Evolutionary conservation across 1,284 basidiomycete genomes (phyloP).

Genomic region (Marasmius sp.): DNA sequence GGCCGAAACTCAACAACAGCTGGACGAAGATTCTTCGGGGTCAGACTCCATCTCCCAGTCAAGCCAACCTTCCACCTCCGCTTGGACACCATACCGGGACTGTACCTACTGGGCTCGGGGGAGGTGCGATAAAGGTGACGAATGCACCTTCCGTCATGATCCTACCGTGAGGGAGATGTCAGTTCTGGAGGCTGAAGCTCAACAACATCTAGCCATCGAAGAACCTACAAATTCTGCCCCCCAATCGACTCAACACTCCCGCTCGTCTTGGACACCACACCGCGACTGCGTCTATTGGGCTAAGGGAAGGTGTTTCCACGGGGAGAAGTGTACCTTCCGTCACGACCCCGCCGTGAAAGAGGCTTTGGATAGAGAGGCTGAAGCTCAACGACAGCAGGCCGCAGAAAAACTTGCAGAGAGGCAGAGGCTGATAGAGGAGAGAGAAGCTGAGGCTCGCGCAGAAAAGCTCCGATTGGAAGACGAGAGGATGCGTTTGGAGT

Average conservation of each 20-base stretch:
- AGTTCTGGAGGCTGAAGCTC: conserved; percentile 1
- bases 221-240: neutral
- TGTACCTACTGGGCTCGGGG: conserved; percentile 25
- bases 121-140: conserved; percentile 21
- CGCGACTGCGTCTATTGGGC: conserved; percentile 22
- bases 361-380: neutral
- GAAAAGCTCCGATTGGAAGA: conserved; percentile 33
- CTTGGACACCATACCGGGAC: conserved; percentile 9
- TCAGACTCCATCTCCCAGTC: neutral
- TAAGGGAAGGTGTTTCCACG: conserved; percentile 22
- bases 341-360: conserved; percentile 17
- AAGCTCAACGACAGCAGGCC: conserved; percentile 11
- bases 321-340: conserved; percentile 19
- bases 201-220: neutral
- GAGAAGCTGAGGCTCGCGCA: conserved; percentile 1
- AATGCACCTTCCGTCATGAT: conserved; percentile 21
- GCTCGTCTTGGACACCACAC: conserved; percentile 3
- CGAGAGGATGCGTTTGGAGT: conserved; percentile 28
- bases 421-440: conserved; percentile 13
- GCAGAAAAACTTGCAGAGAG: conserved; percentile 4
- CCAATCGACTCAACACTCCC: neutral
- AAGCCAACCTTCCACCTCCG: neutral
- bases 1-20: neutral
- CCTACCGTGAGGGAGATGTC: conserved; percentile 1
- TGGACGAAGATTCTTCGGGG: neutral